phyloP scores from a whole-genome alignment of 352 stramenopile genomes.

The Pythium aquatile region DNA sequence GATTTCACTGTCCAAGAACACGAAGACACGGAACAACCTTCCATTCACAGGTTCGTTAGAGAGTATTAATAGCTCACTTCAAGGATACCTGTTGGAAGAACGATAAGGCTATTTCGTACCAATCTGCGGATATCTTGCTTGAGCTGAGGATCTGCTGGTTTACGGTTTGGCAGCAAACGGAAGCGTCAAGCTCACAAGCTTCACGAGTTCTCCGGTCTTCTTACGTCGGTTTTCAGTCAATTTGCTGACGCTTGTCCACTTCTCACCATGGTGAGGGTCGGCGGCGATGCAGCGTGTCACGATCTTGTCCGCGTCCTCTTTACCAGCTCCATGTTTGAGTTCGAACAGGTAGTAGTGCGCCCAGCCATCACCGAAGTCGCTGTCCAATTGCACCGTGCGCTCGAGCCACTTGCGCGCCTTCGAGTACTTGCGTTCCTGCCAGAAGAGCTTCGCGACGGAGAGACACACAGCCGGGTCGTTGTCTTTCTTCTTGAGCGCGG shows the following conservation, averaged over 20 bases:
- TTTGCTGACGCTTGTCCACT: conserved; percentile 94
- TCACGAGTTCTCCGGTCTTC: conserved; percentile 62
- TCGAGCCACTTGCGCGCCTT: conserved; percentile 98
- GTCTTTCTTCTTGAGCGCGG: conserved; percentile 96
- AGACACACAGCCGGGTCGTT: conserved; percentile 97
- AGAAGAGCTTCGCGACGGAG: conserved; percentile 97
- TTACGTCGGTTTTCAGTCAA: conserved; percentile 90
- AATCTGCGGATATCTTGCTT: background rate
- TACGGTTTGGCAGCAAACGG: conserved; percentile 43
- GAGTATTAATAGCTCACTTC: background rate
- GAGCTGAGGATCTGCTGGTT: background rate
- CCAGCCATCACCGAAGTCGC: conserved; percentile 97
- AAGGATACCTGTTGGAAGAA: no score
- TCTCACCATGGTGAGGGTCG: conserved; percentile 94
- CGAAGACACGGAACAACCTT: background rate
- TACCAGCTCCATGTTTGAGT: conserved; percentile 78
- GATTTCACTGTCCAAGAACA: background rate
- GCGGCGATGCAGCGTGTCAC: conserved; percentile 83
- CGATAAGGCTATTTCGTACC: background rate
- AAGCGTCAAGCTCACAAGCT: conserved; percentile 78
- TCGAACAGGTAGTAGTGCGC: conserved; percentile 98
- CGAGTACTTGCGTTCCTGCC: conserved; percentile 92
- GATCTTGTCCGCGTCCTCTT: conserved; percentile 84
- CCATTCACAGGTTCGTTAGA: background rate
- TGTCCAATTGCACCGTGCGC: conserved; percentile 93